Conservation (phyloP, 768 basidiomycete species). For the Cubamyces lactineus region DNA sequence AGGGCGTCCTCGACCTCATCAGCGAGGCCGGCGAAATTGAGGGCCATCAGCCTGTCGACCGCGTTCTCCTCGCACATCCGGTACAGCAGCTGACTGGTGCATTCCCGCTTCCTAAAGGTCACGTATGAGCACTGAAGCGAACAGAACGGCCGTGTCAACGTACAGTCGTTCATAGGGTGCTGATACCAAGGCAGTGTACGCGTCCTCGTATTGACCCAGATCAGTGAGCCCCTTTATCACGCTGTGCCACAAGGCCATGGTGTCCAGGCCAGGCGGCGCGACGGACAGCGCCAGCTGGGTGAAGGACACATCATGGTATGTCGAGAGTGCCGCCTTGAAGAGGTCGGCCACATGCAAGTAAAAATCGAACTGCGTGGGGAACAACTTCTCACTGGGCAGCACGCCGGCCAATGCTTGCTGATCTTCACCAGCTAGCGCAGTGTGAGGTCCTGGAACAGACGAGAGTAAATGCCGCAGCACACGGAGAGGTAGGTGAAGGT, state of each 20-base stretch:
- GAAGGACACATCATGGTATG: slow-evolving; percentile 71
- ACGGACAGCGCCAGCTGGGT: slow-evolving; percentile 80
- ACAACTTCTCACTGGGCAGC: slow-evolving; percentile 58
- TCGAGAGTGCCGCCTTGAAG: slow-evolving; percentile 62
- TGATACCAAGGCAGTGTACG: slow-evolving; percentile 77
- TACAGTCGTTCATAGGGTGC: slow-evolving; percentile 80
- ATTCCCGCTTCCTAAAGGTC: slow-evolving; percentile 72
- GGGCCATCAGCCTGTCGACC: slow-evolving; percentile 73
- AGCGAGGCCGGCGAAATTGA: slow-evolving; percentile 83
- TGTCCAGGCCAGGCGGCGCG: slow-evolving; percentile 55
- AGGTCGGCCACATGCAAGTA: slow-evolving; percentile 78
- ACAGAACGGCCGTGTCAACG: slow-evolving; percentile 38
- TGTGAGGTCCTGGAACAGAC: slow-evolving; percentile 47
- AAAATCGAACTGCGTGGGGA: slow-evolving; percentile 69
- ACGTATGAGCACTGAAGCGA: neutral
- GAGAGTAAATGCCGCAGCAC: slow-evolving; percentile 12
- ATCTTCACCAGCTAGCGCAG: slow-evolving; percentile 60
- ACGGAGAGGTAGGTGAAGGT: neutral
- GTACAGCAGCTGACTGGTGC: slow-evolving; percentile 79
- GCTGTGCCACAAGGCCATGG: slow-evolving; percentile 75
- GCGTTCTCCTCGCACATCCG: slow-evolving; percentile 92
- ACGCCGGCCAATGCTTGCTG: slow-evolving; percentile 61
- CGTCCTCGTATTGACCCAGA: slow-evolving; percentile 80
- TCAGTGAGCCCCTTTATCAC: slow-evolving; percentile 78
- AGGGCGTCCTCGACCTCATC: slow-evolving; percentile 88